Percentiles rank a stretch among this genome's conserved stretches.
phyloP scores from a whole-genome alignment of 2,329 filamentous ascomycete genomes.

The Hirsutella minnesotensis region DNA sequence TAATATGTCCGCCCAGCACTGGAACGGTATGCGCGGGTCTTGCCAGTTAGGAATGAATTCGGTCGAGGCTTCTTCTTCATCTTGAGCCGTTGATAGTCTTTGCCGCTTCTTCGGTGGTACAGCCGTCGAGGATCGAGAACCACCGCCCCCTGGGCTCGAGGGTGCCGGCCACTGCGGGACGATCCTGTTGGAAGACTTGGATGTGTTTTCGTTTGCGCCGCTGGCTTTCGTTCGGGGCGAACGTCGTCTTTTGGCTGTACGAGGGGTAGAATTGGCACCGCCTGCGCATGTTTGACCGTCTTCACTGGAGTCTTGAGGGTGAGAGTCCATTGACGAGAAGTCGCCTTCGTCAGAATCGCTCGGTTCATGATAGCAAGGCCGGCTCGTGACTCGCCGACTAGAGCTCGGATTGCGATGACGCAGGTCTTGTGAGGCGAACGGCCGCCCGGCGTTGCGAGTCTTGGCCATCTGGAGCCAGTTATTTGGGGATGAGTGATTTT shows the following conservation, averaged over 20 bases:
- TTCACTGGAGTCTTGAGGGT: background rate
- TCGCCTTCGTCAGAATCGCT: background rate
- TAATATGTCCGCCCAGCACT: conserved; percentile 60
- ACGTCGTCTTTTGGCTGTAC: background rate
- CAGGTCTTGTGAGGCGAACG: conserved; percentile 3
- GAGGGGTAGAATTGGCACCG: background rate
- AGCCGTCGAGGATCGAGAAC: conserved; percentile 9
- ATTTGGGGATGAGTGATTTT: background rate
- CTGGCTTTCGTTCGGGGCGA: background rate
- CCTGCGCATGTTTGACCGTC: background rate
- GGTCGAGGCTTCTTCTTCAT: conserved; percentile 3
- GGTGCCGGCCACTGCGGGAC: background rate
- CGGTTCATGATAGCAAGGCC: conserved; percentile 4
- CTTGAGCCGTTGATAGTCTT: conserved; percentile 1
- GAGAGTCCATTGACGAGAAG: background rate
- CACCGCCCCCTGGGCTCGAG: conserved; percentile 1
- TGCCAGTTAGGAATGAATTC: conserved; percentile 41
- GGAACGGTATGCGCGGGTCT: conserved; percentile 46
- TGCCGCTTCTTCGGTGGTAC: conserved; percentile 7
- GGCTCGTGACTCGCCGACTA: conserved; percentile 2
- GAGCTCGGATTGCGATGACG: conserved; percentile 11
- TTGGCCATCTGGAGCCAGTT: conserved; percentile 12
- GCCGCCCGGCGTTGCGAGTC: conserved; percentile 13
- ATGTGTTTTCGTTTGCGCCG: background rate
- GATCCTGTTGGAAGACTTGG: background rate